Base-by-base conservation (phyloP, 2,329 filamentous ascomycete species). In the Capronia americana region DNA sequence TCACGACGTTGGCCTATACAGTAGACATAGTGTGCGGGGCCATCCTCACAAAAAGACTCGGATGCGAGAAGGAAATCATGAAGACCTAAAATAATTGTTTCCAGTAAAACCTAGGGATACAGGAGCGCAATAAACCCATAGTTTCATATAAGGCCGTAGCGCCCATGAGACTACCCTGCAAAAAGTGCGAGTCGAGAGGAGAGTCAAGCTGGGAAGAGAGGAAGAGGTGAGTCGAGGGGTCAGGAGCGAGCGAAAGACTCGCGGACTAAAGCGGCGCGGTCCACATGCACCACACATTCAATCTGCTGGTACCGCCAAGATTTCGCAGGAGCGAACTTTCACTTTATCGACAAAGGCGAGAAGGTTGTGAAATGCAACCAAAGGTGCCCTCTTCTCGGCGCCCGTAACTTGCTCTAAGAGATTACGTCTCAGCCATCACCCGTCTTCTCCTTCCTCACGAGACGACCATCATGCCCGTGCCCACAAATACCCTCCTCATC, bases 401-500 rank as follows among this genome's bases (percentile, higher is more conserved):
- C 38, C 38, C 17, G 6, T n/a, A 7, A 51, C 48, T 7, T 26
- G 48, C 48, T 2, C 8, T 1, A 14, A 51, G 48, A 44, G 38
- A n/a, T 8, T 44, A 8, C 38, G 3, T 26, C 48, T 51, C 48
- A 51, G 24, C 14, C 17, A 17, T 51, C 17, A 11, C 20, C 24
- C 7, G 5, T 26, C n/a, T 51, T 20, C 20, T 51, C 48, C 24
- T 51, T 51, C 48, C 48, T 24, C 10, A 23, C 17, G 53, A 58
- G 20, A 64, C 61, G 57, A 54, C 41, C 68, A 63, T 68, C 73
- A 89, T 89, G 87, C 85, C 86, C 70, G 85, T 82, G 74, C 83
- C 86, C 69, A 82, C 85, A 66, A 88, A 84, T 72, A 88, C 87
- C 75, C 85, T 88, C 74, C 83, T 89, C 74, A 88, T 99, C 80